A percentile compares a stretch with the other conserved stretches of the same genome.
phyloP scores from a whole-genome alignment of 2,329 filamentous ascomycete species.

The Lachnellula arida region DNA sequence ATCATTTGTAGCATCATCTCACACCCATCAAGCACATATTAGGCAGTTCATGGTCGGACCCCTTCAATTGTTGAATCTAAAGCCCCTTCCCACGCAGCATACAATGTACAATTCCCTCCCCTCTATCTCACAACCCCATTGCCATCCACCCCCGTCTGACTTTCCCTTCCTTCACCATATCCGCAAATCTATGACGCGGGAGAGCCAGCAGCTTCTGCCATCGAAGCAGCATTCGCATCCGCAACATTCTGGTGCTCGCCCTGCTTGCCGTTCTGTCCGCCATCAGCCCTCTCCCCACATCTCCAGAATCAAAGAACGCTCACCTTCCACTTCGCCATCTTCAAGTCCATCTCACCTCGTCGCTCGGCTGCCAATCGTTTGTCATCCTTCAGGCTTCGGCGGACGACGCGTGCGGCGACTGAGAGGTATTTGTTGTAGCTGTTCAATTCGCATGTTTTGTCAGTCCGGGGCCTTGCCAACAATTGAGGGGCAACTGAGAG shows the following conservation, averaged over 20 bases:
- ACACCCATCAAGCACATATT: too few species aligned
- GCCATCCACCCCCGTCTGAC: neutral
- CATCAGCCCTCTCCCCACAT: slow-evolving; percentile 20
- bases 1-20: too few species aligned
- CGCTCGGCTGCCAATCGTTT: slow-evolving; percentile 83
- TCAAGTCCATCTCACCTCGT: slow-evolving; percentile 82
- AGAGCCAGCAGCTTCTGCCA: slow-evolving; percentile 22
- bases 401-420: slow-evolving; percentile 89
- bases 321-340: slow-evolving; percentile 95
- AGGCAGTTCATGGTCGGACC: neutral
- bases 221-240: slow-evolving; percentile 45
- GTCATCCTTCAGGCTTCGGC: slow-evolving; percentile 94
- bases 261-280: slow-evolving; percentile 85
- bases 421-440: slow-evolving; percentile 99
- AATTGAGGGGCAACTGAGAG: slow-evolving; percentile 7
- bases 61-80: slow-evolving; percentile 5
- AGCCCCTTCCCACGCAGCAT: slow-evolving; percentile 1
- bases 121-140: neutral
- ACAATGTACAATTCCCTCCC: slow-evolving; percentile 10
- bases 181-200: slow-evolving; percentile 17
- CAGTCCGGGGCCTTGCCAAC: slow-evolving; percentile 15
- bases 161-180: neutral
- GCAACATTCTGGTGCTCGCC: slow-evolving; percentile 73
- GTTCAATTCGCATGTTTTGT: slow-evolving; percentile 35
- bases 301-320: slow-evolving; percentile 35